Evolutionary conservation across 2,329 filamentous ascomycete genomes (phyloP).

Genomic region (Onygenales sp.): DNA sequence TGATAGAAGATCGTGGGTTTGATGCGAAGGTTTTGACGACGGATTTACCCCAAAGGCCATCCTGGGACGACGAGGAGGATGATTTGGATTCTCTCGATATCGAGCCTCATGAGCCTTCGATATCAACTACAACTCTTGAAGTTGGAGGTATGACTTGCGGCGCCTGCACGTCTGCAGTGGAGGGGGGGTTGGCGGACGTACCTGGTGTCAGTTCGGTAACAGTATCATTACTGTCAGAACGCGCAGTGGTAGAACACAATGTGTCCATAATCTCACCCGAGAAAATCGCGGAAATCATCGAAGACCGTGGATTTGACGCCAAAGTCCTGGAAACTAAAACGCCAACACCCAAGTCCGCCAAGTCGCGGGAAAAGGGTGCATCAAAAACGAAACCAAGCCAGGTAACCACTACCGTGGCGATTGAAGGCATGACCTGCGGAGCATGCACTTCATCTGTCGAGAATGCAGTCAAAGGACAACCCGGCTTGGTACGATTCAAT

Average conservation of each 20-base stretch:
- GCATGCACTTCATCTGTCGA: conserved; percentile 92
- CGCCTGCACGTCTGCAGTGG: conserved; percentile 77
- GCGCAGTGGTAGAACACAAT: conserved; percentile 79
- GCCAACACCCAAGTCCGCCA: conserved; percentile 23
- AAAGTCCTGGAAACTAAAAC: conserved; percentile 58
- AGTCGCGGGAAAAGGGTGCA: conserved; percentile 21
- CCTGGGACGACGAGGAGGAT: conserved; percentile 24
- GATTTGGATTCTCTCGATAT: conserved; percentile 19
- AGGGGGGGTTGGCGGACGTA: conserved; percentile 67
- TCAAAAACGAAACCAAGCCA: conserved; percentile 25
- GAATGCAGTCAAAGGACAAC: conserved; percentile 64
- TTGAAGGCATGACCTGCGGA: conserved; percentile 96
- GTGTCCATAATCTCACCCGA: conserved; percentile 41
- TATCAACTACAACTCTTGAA: conserved; percentile 63
- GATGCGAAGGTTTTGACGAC: conserved; percentile 83
- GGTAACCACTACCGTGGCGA: conserved; percentile 71
- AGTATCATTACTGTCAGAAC: conserved; percentile 74
- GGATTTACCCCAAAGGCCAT: conserved; percentile 53
- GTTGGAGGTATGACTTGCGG: conserved; percentile 88
- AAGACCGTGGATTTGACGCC: conserved; percentile 42
- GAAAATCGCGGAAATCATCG: conserved; percentile 40
- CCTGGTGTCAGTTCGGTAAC: conserved; percentile 65
- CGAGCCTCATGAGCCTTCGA: conserved; percentile 14
- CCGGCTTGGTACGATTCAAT: conserved; percentile 80
- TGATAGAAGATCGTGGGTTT: conserved; percentile 86